Evolutionary conservation across 257 asterid genomes (phyloP).

Genomic region (Salvia rosmarinus): DNA sequence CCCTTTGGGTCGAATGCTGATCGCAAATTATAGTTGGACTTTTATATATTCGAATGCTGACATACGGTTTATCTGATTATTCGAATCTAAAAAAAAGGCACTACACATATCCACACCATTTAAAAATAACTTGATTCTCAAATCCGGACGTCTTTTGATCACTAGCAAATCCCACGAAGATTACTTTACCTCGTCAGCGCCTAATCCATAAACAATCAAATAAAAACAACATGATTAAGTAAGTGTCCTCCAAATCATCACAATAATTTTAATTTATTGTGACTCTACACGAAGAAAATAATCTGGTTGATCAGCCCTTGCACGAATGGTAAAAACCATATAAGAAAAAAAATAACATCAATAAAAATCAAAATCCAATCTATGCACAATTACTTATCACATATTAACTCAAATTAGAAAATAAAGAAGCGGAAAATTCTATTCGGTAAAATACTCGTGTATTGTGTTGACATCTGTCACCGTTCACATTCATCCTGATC

Average conservation of each 20-base stretch:
- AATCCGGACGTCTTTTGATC: neutral
- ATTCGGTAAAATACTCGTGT: neutral
- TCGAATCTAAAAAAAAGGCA: neutral
- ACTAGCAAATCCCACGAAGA: neutral
- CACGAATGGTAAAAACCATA: too few relatives aligned
- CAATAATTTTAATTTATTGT: neutral
- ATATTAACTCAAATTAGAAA: neutral
- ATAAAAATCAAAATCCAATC: neutral
- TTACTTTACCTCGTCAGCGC: neutral
- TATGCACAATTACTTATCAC: neutral
- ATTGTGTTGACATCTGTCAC: slow-evolving; percentile 32
- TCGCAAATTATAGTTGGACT: neutral
- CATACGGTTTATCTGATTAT: neutral
- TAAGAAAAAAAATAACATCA: neutral
- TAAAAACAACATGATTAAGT: neutral
- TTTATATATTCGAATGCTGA: neutral
- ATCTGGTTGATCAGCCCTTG: neutral
- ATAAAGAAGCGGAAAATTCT: neutral
- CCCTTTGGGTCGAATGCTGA: neutral
- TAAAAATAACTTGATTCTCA: neutral
- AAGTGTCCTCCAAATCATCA: slow-evolving; percentile 14
- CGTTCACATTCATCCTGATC: slow-evolving; percentile 53
- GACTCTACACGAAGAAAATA: neutral
- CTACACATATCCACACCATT: neutral
- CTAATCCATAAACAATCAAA: neutral